Evolutionary conservation across 225 moss, liverwort and hornwort genomes (phyloP).

Genomic region (Marchantia polymorpha): DNA sequence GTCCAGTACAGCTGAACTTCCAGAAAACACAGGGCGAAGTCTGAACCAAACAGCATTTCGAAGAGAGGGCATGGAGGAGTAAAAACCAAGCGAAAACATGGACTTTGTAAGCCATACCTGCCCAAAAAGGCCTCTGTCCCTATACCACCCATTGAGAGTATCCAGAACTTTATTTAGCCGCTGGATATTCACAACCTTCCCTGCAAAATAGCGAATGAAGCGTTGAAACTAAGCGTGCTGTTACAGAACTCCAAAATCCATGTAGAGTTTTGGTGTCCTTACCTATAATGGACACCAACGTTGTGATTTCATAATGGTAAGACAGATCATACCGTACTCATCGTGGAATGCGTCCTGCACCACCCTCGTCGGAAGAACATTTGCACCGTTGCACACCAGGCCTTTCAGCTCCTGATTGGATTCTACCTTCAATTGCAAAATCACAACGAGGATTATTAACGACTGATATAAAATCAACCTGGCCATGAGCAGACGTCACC

Average conservation of each 20-base stretch:
- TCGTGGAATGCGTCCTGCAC: constrained; percentile 77
- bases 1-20: neutral
- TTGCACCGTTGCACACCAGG: constrained; percentile 87
- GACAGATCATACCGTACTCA: constrained; percentile 67
- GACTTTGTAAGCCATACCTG: constrained; percentile 40
- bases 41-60: neutral
- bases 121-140: constrained; percentile 93
- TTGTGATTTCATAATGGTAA: neutral
- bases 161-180: constrained; percentile 85
- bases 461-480: neutral
- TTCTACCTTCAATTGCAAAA: constrained; percentile 71
- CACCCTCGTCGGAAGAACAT: constrained; percentile 88
- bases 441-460: neutral
- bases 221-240: neutral
- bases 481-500: neutral
- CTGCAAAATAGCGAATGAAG: constrained; percentile 37
- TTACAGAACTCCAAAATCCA: neutral
- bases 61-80: neutral
- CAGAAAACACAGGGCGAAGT: neutral
- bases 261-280: neutral
- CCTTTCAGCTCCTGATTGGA: constrained; percentile 97
- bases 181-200: constrained; percentile 97
- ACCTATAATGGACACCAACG: neutral
- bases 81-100: neutral
- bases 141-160: constrained; percentile 95